A percentile compares a stretch with the other conserved stretches of the same genome.
These are phyloP conservation scores for Fomitopsis palustris DNA, from an alignment of 1,284 basidiomycete species.

Conservation along the genomic window DNA sequence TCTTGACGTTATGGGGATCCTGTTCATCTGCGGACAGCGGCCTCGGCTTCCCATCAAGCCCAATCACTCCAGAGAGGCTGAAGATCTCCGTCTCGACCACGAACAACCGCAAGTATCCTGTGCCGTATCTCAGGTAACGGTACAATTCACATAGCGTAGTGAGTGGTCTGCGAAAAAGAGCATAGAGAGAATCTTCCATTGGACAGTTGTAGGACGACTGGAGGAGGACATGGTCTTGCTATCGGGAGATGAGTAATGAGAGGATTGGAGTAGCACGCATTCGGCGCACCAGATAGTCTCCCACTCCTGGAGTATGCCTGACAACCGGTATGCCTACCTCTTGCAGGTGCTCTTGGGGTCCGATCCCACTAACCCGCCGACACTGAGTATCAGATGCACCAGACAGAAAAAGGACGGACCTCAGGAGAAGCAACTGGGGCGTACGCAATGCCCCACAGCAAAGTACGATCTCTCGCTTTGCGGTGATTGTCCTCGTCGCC, in stretches of 20 bases:
- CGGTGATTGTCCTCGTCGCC: constrained; percentile 14
- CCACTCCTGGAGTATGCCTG: constrained; percentile 31
- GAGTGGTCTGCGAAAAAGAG: constrained; percentile 1
- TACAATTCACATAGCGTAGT: constrained; percentile 19
- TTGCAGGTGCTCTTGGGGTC: constrained; percentile 26
- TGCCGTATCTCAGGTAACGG: constrained; percentile 25
- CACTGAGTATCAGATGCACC: not conserved
- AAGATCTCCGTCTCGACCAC: constrained; percentile 23
- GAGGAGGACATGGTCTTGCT: constrained; percentile 30
- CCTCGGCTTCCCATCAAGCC: constrained; percentile 19
- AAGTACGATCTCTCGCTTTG: constrained; percentile 28
- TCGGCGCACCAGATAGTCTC: constrained; percentile 8
- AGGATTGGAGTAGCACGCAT: not conserved
- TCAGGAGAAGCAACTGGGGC: constrained; percentile 32
- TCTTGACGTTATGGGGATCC: not conserved
- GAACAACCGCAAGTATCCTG: constrained; percentile 21
- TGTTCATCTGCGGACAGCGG: constrained; percentile 15
- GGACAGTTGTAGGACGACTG: constrained; percentile 25
- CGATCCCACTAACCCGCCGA: constrained; percentile 22
- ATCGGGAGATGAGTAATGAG: not conserved
- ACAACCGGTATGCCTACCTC: constrained; percentile 24
- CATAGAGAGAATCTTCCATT: constrained; percentile 21
- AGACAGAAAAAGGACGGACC: constrained; percentile 15
- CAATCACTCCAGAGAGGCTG: constrained; percentile 21
- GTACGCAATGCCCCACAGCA: constrained; percentile 29